These are phyloP conservation scores for Globisporangium lucens DNA, from an alignment of 352 stramenopile genomes.

Conservation along the genomic window DNA sequence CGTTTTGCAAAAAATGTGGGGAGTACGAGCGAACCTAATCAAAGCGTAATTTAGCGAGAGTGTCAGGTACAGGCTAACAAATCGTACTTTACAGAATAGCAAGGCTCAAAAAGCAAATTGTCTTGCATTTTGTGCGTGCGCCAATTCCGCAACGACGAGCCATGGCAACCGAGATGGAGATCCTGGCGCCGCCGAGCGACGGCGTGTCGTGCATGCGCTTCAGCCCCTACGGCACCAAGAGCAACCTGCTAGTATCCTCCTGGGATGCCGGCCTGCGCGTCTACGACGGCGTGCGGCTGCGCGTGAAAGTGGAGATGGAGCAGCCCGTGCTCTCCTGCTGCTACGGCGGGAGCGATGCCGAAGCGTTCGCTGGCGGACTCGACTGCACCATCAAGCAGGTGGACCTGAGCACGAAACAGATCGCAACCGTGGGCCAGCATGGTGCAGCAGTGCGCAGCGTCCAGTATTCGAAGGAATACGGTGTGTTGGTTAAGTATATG, in stretches of 20 bases:
- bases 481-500: slow-evolving; percentile 8
- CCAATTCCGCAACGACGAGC: slow-evolving; percentile 7
- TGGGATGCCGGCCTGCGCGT: slow-evolving; percentile 77
- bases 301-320: slow-evolving; percentile 65
- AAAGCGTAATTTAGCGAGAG: background rate
- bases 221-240: slow-evolving; percentile 34
- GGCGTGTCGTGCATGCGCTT: slow-evolving; percentile 84
- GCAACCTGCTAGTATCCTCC: slow-evolving; percentile 66
- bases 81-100: slow-evolving; percentile 2
- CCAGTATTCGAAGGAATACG: slow-evolving; percentile 54
- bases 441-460: slow-evolving; percentile 49
- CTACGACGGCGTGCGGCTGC: slow-evolving; percentile 58
- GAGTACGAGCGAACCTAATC: background rate
- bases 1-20: background rate
- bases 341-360: slow-evolving; percentile 52
- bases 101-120: slow-evolving; percentile 4
- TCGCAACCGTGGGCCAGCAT: slow-evolving; percentile 38
- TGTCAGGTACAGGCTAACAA: background rate
- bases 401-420: slow-evolving; percentile 46
- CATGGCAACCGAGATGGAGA: slow-evolving; percentile 40
- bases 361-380: slow-evolving; percentile 73
- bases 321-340: slow-evolving; percentile 65
- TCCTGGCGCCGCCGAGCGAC: slow-evolving; percentile 76
- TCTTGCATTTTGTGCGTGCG: background rate
- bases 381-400: slow-evolving; percentile 60